phyloP scores from a whole-genome alignment of 1,284 basidiomycete genomes.

The Pholiota adiposa region DNA sequence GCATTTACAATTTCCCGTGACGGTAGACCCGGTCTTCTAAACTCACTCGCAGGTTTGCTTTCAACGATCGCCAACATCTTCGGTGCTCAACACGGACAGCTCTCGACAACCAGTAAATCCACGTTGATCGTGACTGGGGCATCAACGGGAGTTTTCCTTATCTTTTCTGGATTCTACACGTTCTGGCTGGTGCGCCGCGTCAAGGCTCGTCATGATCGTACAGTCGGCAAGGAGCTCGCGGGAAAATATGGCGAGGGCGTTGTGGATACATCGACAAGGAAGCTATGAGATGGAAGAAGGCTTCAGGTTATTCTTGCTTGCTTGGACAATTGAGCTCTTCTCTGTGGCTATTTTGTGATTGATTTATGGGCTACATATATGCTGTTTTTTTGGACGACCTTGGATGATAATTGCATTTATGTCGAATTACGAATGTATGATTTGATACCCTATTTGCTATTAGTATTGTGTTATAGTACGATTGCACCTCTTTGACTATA shows the following conservation, averaged over 20 bases:
- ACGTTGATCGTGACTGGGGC: constrained; percentile 52
- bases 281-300: constrained; percentile 1
- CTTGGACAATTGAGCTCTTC: background rate
- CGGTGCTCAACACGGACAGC: constrained; percentile 49
- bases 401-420: too few relatives aligned
- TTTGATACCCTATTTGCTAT: too few relatives aligned
- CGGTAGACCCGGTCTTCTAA: constrained; percentile 53
- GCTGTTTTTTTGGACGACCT: too few relatives aligned
- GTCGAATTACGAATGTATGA: too few relatives aligned
- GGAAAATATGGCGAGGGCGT: constrained; percentile 55
- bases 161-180: constrained; percentile 43
- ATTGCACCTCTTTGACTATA: too few relatives aligned
- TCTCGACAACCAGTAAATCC: constrained; percentile 42
- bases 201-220: constrained; percentile 45
- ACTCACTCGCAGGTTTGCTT: constrained; percentile 56
- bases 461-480: too few relatives aligned
- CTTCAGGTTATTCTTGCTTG: background rate
- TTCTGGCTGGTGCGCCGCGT: constrained; percentile 48
- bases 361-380: too few relatives aligned
- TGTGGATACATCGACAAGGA: constrained; percentile 37
- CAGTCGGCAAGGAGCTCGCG: constrained; percentile 46
- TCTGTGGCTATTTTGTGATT: too few relatives aligned
- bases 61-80: constrained; percentile 56
- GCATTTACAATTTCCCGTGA: background rate
- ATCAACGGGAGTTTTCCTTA: constrained; percentile 41